A percentile compares a stretch with the other conserved stretches of the same genome.
Conservation (phyloP, 495 filamentous ascomycete species). For the Aspergillus hancockii region DNA sequence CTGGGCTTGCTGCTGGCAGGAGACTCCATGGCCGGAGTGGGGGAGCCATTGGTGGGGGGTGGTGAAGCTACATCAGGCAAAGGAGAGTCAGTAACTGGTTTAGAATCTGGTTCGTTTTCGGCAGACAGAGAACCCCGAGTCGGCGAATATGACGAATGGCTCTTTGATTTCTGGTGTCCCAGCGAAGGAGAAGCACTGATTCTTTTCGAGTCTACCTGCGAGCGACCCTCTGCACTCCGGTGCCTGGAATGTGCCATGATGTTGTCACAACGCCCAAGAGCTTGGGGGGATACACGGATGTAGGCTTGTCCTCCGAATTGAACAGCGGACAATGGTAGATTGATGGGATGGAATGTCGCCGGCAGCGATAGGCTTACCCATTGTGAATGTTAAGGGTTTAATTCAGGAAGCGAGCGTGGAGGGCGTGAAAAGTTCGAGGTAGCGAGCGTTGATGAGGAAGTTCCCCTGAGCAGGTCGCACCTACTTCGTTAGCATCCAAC, state of each 20-base stretch:
- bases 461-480: slow-evolving; percentile 36
- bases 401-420: slow-evolving; percentile 30
- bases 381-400: slow-evolving; percentile 33
- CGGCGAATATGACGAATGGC: slow-evolving; percentile 18
- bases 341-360: slow-evolving; percentile 11
- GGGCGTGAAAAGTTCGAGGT: slow-evolving; percentile 15
- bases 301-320: not conserved
- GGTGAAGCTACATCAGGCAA: slow-evolving; percentile 40
- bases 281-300: slow-evolving; percentile 3
- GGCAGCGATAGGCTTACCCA: slow-evolving; percentile 41
- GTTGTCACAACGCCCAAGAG: slow-evolving; percentile 15
- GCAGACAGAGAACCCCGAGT: slow-evolving; percentile 13
- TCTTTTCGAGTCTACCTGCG: slow-evolving; percentile 16
- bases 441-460: slow-evolving; percentile 29
- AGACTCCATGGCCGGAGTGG: slow-evolving; percentile 34
- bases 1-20: slow-evolving; percentile 54
- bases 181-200: slow-evolving; percentile 7
- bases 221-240: slow-evolving; percentile 21
- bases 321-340: slow-evolving; percentile 11
- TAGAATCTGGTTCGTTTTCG: slow-evolving; percentile 17
- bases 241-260: slow-evolving; percentile 20
- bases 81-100: slow-evolving; percentile 31
- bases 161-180: slow-evolving; percentile 15
- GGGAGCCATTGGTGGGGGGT: slow-evolving; percentile 39
- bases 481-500: slow-evolving; percentile 26